Evolutionary conservation across 257 asterid genomes (phyloP), one percentile per base, ranked within the genome.

Genomic region (Schizonepeta tenuifolia): DNA sequence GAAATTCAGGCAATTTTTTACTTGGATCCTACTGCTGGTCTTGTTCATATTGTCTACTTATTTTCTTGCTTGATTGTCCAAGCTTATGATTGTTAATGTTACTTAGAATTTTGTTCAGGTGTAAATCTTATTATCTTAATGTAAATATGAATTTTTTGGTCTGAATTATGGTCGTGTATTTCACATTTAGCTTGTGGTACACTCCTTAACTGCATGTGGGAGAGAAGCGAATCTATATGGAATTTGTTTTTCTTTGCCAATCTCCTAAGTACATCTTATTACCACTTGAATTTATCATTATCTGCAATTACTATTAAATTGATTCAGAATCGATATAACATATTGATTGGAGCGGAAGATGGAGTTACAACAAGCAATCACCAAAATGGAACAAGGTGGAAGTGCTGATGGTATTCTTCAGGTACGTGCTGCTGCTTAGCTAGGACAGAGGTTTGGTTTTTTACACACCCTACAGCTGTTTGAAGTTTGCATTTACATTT

Each of bases 391-490:
- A 81, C 99, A 95, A 83, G 99, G 99, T 76, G 99, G 99, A 78
- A 95, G 99, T 82, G 93, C 93, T 63, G 99, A 95, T 81, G 99
- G 99, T 78, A 88, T 95, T 83, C 99, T 95, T 83, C 98, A 95
- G 98, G 99, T 95, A 69, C 81, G 65, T 38, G 55, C 60, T 60
- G 62, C 71, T 22, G 47, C 53, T 59, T 49, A 67, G 65, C 44
- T 56, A n/a, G 58, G 71, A 71, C 54, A 36, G 21, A 46, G 66
- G 40, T 20, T 55, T 65, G n/a, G 64, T 58, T 63, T 70, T 40
- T 63, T 71, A 36, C 55, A 75, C 54, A 20, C 65, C 20, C 50
- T n/a, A 54, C 31, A 40, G 38, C 62, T 46, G 15, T 18, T 55
- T 69, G 74, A 56, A 24, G 67, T 59, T 63, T 71, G 36, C 26